Percentiles rank a stretch among this genome's conserved stretches.
Conservation (phyloP, 768 basidiomycete species). For the Pleurotus giganteus region DNA sequence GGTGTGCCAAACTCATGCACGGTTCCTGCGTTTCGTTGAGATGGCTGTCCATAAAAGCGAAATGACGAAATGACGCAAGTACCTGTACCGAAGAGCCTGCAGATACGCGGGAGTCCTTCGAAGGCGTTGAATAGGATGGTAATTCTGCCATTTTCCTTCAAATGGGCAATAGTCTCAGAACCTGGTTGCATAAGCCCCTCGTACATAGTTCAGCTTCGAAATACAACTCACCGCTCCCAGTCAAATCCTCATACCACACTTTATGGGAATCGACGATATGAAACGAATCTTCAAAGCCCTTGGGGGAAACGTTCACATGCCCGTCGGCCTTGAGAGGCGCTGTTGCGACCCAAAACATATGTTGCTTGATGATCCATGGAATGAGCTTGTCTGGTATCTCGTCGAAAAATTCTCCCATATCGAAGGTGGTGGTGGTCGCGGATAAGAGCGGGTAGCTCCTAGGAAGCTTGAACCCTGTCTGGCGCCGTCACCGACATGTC, state of each 20-base stretch:
- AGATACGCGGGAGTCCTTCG: slow-evolving; percentile 55
- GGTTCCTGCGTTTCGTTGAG: slow-evolving; percentile 35
- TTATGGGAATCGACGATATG: slow-evolving; percentile 50
- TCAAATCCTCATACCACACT: slow-evolving; percentile 76
- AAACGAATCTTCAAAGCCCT: slow-evolving; percentile 59
- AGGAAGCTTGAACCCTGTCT: too few relatives aligned
- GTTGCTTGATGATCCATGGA: slow-evolving; percentile 59
- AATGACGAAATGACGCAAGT: neutral
- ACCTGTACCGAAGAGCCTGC: slow-evolving; percentile 62
- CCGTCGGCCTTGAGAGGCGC: slow-evolving; percentile 57
- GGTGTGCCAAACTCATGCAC: slow-evolving; percentile 62
- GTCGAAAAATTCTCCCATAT: slow-evolving; percentile 59
- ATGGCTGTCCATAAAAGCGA: neutral
- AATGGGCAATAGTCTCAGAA: slow-evolving; percentile 56
- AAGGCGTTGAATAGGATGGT: slow-evolving; percentile 64
- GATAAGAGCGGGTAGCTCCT: too few relatives aligned
- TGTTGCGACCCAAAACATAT: slow-evolving; percentile 72
- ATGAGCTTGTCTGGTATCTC: slow-evolving; percentile 51
- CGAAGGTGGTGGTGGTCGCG: neutral
- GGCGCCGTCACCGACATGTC: neutral
- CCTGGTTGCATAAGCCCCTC: slow-evolving; percentile 28
- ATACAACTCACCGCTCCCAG: slow-evolving; percentile 56
- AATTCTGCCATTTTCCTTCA: slow-evolving; percentile 62
- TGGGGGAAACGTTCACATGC: slow-evolving; percentile 68
- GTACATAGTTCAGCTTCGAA: neutral